Evolutionary conservation across 148 eudicot genomes (phyloP).

Genomic region (Amaranthus palmeri): DNA sequence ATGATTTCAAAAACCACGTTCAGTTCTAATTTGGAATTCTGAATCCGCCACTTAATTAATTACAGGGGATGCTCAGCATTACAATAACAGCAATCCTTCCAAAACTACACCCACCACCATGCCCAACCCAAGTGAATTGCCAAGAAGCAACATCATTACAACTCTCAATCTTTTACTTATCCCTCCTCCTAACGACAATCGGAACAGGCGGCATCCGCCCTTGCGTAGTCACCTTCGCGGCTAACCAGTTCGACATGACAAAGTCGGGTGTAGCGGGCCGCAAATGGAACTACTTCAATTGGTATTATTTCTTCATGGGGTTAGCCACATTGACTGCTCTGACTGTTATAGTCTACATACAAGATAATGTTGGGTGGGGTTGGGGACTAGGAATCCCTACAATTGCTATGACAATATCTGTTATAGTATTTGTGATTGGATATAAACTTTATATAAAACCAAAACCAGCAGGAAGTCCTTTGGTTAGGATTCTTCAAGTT

Average conservation of each 20-base stretch:
- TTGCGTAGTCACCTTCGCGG: constrained; percentile 81
- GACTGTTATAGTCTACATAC: constrained; percentile 48
- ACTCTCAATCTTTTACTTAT: constrained; percentile 54
- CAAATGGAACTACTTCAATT: constrained; percentile 56
- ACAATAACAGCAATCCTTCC: constrained; percentile 30
- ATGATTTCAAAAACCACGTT: not conserved
- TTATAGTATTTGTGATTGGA: constrained; percentile 34
- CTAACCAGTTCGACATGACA: constrained; percentile 67
- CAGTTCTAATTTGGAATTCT: not conserved
- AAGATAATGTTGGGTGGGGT: constrained; percentile 49
- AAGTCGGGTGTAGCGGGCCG: constrained; percentile 55
- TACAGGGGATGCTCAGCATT: constrained; percentile 30
- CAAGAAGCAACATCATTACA: constrained; percentile 46
- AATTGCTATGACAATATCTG: constrained; percentile 26
- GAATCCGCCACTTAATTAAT: not conserved
- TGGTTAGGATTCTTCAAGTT: constrained; percentile 67
- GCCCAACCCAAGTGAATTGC: constrained; percentile 37
- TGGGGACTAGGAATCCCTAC: constrained; percentile 58
- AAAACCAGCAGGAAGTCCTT: constrained; percentile 76
- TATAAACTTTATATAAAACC: constrained; percentile 49
- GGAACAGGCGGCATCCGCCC: constrained; percentile 88
- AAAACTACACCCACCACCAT: constrained; percentile 27
- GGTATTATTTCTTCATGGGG: constrained; percentile 42
- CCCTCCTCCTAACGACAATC: constrained; percentile 67
- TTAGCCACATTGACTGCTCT: constrained; percentile 34